Conservation (phyloP, 1,284 basidiomycete genomes). For the Bondarzewia mesenterica region DNA sequence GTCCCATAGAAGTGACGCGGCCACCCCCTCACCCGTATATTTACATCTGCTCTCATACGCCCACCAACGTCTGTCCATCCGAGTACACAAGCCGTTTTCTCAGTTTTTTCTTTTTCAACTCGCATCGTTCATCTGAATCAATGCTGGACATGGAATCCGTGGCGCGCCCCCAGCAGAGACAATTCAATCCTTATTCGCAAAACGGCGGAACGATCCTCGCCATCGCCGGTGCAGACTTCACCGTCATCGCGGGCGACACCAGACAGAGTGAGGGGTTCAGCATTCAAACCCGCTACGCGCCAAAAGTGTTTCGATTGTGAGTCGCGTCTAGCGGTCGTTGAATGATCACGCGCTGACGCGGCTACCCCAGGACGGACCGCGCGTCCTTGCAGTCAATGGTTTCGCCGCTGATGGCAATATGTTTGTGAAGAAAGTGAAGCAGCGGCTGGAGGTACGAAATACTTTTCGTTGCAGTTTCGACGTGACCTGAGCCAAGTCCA, state of each 20-base stretch:
- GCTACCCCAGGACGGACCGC: slow-evolving; percentile 75
- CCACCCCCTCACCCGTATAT: slow-evolving; percentile 4
- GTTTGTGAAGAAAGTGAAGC: slow-evolving; percentile 92
- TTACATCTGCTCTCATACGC: neutral
- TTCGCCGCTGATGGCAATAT: slow-evolving; percentile 94
- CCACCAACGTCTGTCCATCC: neutral
- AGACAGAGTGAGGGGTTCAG: slow-evolving; percentile 90
- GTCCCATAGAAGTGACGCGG: slow-evolving; percentile 10
- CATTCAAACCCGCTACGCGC: slow-evolving; percentile 95
- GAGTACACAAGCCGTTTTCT: neutral
- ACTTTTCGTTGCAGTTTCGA: slow-evolving; percentile 5
- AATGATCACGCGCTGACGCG: slow-evolving; percentile 11
- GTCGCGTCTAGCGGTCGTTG: slow-evolving; percentile 19
- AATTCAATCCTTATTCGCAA: slow-evolving; percentile 83
- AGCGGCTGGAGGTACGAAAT: slow-evolving; percentile 74
- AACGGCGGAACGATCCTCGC: slow-evolving; percentile 94
- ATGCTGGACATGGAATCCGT: slow-evolving; percentile 26
- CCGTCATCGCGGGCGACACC: slow-evolving; percentile 91
- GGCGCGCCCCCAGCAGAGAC: slow-evolving; percentile 44
- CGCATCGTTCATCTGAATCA: neutral
- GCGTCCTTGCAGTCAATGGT: slow-evolving; percentile 88
- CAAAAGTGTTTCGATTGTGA: slow-evolving; percentile 81
- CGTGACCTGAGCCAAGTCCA: slow-evolving; percentile 23
- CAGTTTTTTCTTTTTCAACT: neutral
- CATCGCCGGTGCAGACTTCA: slow-evolving; percentile 87